Conservation (phyloP, 2,329 filamentous ascomycete genomes). For the Xylariomycetidae sp. region DNA sequence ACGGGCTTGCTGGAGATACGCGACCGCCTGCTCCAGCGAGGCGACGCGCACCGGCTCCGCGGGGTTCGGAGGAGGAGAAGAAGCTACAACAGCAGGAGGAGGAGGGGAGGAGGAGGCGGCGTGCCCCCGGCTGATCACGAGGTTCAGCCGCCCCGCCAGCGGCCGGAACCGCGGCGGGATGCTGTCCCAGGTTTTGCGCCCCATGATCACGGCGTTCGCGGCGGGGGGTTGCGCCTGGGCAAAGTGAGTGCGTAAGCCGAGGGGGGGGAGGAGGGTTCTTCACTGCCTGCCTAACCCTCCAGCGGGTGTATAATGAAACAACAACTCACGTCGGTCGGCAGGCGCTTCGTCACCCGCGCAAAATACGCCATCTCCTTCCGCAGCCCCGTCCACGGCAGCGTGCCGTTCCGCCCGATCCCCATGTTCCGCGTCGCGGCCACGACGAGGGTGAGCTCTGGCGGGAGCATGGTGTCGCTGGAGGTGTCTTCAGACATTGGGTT, state of each 20-base stretch:
- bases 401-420: constrained; percentile 77
- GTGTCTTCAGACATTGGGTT: constrained; percentile 7
- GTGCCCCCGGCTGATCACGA: constrained; percentile 64
- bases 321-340: constrained; percentile 35
- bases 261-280: neutral
- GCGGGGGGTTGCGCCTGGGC: constrained; percentile 27
- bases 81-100: too few relatives aligned
- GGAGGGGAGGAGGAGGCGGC: constrained; percentile 5
- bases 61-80: constrained; percentile 5
- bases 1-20: constrained; percentile 29
- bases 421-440: constrained; percentile 87
- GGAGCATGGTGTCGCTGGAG: constrained; percentile 7
- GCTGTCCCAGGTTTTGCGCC: constrained; percentile 92
- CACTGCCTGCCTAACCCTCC: neutral
- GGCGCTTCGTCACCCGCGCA: constrained; percentile 74
- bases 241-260: neutral
- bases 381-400: constrained; percentile 82
- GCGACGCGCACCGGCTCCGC: constrained; percentile 50
- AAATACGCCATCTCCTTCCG: constrained; percentile 95
- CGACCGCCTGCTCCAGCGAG: constrained; percentile 54
- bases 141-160: constrained; percentile 71
- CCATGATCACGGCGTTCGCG: constrained; percentile 85
- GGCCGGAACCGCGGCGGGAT: constrained; percentile 77
- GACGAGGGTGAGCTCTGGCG: constrained; percentile 72
- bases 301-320: neutral